phyloP scores from a whole-genome alignment of 2,329 filamentous ascomycete genomes.

The Microcyclosporella mali region DNA sequence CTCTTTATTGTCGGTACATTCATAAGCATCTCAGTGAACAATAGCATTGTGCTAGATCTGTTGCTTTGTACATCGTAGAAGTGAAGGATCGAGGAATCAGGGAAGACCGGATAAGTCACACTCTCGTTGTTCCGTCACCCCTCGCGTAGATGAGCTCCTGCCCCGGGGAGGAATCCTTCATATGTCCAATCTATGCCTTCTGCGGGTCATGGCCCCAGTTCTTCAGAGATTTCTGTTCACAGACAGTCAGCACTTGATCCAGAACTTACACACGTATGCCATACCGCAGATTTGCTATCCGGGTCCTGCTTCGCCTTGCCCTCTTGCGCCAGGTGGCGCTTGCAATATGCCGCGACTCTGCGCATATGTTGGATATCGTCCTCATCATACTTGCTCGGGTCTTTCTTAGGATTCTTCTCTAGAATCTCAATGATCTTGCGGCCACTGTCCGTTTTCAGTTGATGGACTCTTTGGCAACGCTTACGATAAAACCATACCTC shows the following conservation, averaged over 20 bases:
- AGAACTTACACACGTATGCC: background rate
- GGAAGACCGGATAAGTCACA: too few species aligned
- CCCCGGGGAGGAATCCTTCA: too few species aligned
- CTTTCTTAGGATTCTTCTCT: slow-evolving; percentile 54
- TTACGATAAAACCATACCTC: slow-evolving; percentile 31
- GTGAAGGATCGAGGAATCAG: too few species aligned
- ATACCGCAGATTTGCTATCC: slow-evolving; percentile 46
- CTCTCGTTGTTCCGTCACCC: too few species aligned
- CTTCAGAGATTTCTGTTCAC: background rate
- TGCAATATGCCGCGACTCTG: slow-evolving; percentile 58
- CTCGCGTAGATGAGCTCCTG: too few species aligned
- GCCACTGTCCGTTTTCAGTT: slow-evolving; percentile 40
- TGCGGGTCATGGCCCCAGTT: background rate
- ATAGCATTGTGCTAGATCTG: too few species aligned
- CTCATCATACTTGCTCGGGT: slow-evolving; percentile 52
- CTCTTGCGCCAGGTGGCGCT: slow-evolving; percentile 61
- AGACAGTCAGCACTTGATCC: background rate
- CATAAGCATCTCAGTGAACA: too few species aligned
- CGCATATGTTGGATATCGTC: slow-evolving; percentile 46
- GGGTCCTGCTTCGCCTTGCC: slow-evolving; percentile 52
- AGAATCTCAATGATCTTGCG: slow-evolving; percentile 59
- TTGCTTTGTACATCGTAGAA: too few species aligned
- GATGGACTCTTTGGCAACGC: background rate
- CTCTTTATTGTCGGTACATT: too few species aligned
- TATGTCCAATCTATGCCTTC: background rate